Evolutionary conservation across 2,329 filamentous ascomycete genomes (phyloP).

Genomic region (Aureobasidium lini): DNA sequence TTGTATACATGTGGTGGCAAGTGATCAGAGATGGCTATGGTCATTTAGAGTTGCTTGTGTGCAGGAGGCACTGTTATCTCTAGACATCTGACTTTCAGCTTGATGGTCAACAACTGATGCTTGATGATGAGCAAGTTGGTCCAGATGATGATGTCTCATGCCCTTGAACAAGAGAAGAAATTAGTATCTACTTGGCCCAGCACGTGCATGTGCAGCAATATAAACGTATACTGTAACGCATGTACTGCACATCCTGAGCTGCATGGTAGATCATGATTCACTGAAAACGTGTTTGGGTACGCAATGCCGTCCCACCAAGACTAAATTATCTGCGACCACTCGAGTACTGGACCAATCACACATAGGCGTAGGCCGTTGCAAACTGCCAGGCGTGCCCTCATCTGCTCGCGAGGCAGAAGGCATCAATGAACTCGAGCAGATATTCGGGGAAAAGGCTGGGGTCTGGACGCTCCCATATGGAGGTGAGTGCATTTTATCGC

Average conservation of each 20-base stretch:
- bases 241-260: not conserved
- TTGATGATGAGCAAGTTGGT: not conserved
- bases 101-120: not conserved
- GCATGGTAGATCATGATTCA: conserved; percentile 10
- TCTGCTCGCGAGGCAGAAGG: too few relatives aligned
- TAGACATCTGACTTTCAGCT: not conserved
- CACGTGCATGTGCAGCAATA: not conserved
- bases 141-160: not conserved
- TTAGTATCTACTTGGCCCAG: not conserved
- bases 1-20: too few relatives aligned
- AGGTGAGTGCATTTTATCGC: not conserved
- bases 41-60: too few relatives aligned
- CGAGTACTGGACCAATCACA: too few relatives aligned
- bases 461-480: not conserved
- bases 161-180: not conserved
- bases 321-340: not conserved
- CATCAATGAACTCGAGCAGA: not conserved
- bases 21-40: too few relatives aligned
- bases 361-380: too few relatives aligned
- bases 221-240: conserved; percentile 5
- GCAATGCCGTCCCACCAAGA: not conserved
- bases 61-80: too few relatives aligned
- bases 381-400: too few relatives aligned
- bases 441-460: not conserved
- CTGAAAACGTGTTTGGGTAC: not conserved